phyloP scores from a whole-genome alignment of 192 early-diverging fungal genomes.

The Funneliformis geosporum region DNA sequence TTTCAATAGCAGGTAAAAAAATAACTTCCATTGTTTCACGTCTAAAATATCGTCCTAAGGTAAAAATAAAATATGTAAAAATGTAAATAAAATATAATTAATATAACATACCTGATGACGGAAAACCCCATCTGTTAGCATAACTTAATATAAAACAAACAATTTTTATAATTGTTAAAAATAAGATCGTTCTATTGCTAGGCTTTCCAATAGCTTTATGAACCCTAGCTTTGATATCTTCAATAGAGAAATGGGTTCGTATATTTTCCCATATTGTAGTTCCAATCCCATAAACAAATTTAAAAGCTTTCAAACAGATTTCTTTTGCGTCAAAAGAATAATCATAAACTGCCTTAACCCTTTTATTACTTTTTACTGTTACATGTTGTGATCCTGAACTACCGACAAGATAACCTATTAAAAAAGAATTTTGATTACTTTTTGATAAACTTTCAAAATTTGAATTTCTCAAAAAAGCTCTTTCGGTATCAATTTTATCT shows the following conservation, averaged over 20 bases:
- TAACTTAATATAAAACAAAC: background rate
- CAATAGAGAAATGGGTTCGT: background rate
- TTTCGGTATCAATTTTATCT: no score
- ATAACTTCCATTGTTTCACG: background rate
- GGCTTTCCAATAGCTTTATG: background rate
- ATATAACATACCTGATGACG: background rate
- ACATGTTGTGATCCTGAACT: background rate
- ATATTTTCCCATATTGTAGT: background rate
- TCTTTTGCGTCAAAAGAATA: background rate
- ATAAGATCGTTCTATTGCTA: background rate
- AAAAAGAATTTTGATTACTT: background rate
- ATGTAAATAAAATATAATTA: conserved; percentile 9
- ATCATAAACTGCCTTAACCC: background rate
- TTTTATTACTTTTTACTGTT: background rate
- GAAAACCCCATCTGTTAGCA: background rate
- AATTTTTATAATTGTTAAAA: background rate
- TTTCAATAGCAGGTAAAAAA: conserved; percentile 7
- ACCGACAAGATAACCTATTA: background rate
- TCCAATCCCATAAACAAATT: background rate
- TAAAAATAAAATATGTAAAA: background rate
- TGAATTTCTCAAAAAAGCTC: background rate
- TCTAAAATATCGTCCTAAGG: background rate
- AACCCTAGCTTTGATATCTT: background rate
- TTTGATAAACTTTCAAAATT: background rate
- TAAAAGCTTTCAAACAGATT: conserved; percentile 6